These are phyloP conservation scores for Poa pratensis DNA, from an alignment of 176 grass and related monocot species.

Conservation along the genomic window DNA sequence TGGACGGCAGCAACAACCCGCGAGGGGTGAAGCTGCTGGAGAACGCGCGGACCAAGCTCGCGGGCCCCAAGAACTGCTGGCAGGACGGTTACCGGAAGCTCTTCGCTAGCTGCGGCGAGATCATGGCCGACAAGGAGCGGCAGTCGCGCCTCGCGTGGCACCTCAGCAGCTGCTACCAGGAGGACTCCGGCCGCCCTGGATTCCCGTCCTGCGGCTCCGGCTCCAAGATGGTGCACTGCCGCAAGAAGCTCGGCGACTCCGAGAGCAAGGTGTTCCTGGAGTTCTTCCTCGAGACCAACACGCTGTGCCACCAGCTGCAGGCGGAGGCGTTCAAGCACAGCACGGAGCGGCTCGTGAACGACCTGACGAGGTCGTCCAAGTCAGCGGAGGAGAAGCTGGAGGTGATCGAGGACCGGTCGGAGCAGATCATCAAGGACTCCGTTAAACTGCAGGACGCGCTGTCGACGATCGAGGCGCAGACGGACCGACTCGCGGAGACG, in stretches of 20 bases:
- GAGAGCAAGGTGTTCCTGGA: constrained; percentile 77
- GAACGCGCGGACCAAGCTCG: constrained; percentile 65
- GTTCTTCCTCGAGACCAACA: constrained; percentile 89
- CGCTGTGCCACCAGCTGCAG: constrained; percentile 93
- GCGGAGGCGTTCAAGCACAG: constrained; percentile 87
- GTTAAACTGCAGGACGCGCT: constrained; percentile 56
- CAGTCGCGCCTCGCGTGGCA: constrained; percentile 83
- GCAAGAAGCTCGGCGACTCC: constrained; percentile 61
- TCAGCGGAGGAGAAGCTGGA: constrained; percentile 76
- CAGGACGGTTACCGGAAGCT: constrained; percentile 74
- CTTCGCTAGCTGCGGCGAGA: constrained; percentile 73
- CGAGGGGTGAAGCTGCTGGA: constrained; percentile 70
- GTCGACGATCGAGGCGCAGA: constrained; percentile 51
- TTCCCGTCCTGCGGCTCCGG: constrained; percentile 60
- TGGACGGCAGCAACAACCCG: constrained; percentile 44
- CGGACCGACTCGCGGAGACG: constrained; percentile 35
- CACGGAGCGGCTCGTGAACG: constrained; percentile 78
- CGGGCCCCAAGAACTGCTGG: constrained; percentile 70
- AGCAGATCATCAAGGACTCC: constrained; percentile 63
- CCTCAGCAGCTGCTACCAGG: constrained; percentile 84
- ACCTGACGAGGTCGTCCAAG: constrained; percentile 58
- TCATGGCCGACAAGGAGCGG: constrained; percentile 85
- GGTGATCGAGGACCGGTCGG: constrained; percentile 62
- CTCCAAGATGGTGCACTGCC: constrained; percentile 62
- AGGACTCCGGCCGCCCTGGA: constrained; percentile 68